Evolutionary conservation across 2,329 filamentous ascomycete species (phyloP).

Genomic region (Coniochaeta ligniaria): DNA sequence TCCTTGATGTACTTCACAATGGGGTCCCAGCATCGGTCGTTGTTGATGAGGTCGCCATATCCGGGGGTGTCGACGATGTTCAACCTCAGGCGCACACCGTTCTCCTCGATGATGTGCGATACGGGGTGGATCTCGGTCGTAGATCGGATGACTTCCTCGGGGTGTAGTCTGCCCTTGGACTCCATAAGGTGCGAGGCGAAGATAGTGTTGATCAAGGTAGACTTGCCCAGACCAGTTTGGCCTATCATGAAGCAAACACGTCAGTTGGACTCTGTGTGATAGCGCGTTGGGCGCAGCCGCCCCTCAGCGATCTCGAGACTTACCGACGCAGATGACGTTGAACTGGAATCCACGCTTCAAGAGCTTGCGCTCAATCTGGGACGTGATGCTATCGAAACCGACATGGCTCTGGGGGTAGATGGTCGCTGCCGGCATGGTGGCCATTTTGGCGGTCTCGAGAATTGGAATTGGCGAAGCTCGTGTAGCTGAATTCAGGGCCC

Average conservation of each 20-base stretch:
- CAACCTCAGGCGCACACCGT: slow-evolving; percentile 90
- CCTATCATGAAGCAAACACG: slow-evolving; percentile 46
- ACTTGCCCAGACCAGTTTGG: slow-evolving; percentile 98
- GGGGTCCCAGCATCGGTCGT: slow-evolving; percentile 99
- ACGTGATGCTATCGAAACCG: slow-evolving; percentile 99
- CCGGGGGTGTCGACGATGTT: slow-evolving; percentile 99
- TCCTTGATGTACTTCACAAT: slow-evolving; percentile 99
- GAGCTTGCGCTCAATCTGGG: slow-evolving; percentile 98
- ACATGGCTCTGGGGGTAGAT: slow-evolving; percentile 95
- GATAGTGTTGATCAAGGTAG: slow-evolving; percentile 99
- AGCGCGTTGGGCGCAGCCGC: too few species aligned
- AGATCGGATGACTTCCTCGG: slow-evolving; percentile 86
- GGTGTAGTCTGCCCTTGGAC: slow-evolving; percentile 89
- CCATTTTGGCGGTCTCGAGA: slow-evolving; percentile 32
- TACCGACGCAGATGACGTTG: slow-evolving; percentile 98
- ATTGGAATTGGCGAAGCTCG: slow-evolving; percentile 17
- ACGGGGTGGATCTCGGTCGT: slow-evolving; percentile 98
- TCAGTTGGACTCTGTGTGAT: slow-evolving; percentile 15
- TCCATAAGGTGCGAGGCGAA: slow-evolving; percentile 99
- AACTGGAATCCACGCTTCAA: slow-evolving; percentile 99
- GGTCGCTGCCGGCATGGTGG: slow-evolving; percentile 60
- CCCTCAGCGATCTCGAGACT: slow-evolving; percentile 32
- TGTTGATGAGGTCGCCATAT: slow-evolving; percentile 98
- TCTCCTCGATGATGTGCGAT: slow-evolving; percentile 99
- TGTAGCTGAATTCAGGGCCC: slow-evolving; percentile 9